Evolutionary conservation across 768 basidiomycete genomes (phyloP).

Genomic region (Trametes sanguinea): DNA sequence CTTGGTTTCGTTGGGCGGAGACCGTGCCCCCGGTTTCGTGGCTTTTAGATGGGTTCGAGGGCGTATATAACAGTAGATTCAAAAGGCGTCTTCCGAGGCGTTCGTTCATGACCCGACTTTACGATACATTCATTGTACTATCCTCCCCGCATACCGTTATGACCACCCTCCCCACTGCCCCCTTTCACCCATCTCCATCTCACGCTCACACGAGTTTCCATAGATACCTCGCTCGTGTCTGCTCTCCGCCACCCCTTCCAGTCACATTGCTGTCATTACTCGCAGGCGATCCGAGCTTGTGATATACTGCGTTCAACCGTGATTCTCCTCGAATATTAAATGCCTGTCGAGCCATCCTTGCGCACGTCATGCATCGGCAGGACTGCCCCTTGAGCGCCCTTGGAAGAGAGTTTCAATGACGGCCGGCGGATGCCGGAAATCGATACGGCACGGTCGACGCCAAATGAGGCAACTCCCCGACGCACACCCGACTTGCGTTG

Average conservation of each 20-base stretch:
- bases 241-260: conserved; percentile 1
- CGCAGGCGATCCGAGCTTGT: background rate
- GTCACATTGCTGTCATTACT: conserved; percentile 11
- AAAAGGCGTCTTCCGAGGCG: conserved; percentile 29
- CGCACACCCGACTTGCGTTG: background rate
- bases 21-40: conserved; percentile 18
- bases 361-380: background rate
- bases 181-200: background rate
- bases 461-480: conserved; percentile 1
- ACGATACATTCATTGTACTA: conserved; percentile 32
- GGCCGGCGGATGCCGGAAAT: conserved; percentile 8
- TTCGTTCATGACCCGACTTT: conserved; percentile 24
- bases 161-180: background rate
- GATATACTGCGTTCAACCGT: conserved; percentile 3
- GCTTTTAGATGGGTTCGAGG: conserved; percentile 26
- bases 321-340: background rate
- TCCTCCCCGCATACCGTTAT: conserved; percentile 13
- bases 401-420: too few species aligned
- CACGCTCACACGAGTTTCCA: conserved; percentile 7
- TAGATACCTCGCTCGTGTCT: conserved; percentile 13
- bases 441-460: conserved; percentile 3
- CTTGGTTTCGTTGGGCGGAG: conserved; percentile 17
- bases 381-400: too few species aligned
- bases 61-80: conserved; percentile 19
- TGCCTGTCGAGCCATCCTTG: too few species aligned